Evolutionary conservation across 2,329 filamentous ascomycete genomes (phyloP).

Genomic region (Ilyonectria mors-panacis): DNA sequence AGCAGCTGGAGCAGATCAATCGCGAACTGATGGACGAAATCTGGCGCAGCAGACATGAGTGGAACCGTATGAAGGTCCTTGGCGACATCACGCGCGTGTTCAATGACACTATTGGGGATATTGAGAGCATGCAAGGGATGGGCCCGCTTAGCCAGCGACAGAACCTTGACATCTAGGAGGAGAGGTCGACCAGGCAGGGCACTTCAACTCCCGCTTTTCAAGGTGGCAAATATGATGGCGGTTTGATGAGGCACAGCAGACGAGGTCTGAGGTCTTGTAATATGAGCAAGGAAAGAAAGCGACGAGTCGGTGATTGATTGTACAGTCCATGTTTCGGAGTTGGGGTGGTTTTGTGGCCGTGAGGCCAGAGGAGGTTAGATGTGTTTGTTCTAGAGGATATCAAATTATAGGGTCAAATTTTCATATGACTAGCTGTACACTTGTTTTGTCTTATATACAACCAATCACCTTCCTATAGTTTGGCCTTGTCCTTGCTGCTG

Average conservation of each 20-base stretch:
- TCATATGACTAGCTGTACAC: constrained; percentile 39
- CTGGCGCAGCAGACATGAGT: constrained; percentile 84
- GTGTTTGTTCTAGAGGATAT: constrained; percentile 43
- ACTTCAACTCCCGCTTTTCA: background rate
- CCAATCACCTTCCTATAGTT: constrained; percentile 52
- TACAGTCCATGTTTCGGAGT: constrained; percentile 41
- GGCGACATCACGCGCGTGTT: constrained; percentile 77
- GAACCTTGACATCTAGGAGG: constrained; percentile 30
- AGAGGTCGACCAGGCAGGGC: constrained; percentile 3
- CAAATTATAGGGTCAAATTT: constrained; percentile 32
- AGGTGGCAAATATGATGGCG: background rate
- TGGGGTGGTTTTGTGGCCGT: constrained; percentile 36
- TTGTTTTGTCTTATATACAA: constrained; percentile 27
- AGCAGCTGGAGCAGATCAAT: constrained; percentile 95
- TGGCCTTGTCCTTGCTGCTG: constrained; percentile 65
- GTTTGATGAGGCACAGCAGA: background rate
- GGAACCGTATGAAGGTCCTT: constrained; percentile 85
- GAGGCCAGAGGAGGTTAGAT: constrained; percentile 40
- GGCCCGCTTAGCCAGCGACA: constrained; percentile 60
- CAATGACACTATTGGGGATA: constrained; percentile 80
- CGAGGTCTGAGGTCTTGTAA: constrained; percentile 15
- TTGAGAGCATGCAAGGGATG: constrained; percentile 68
- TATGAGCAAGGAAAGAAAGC: constrained; percentile 24
- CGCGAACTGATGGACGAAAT: constrained; percentile 91
- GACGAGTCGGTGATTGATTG: constrained; percentile 35